Percentiles rank a stretch among this genome's conserved stretches.
Evolutionary conservation across 2,329 filamentous ascomycete species (phyloP).

Genomic region (Rhinocladiella mackenziei): DNA sequence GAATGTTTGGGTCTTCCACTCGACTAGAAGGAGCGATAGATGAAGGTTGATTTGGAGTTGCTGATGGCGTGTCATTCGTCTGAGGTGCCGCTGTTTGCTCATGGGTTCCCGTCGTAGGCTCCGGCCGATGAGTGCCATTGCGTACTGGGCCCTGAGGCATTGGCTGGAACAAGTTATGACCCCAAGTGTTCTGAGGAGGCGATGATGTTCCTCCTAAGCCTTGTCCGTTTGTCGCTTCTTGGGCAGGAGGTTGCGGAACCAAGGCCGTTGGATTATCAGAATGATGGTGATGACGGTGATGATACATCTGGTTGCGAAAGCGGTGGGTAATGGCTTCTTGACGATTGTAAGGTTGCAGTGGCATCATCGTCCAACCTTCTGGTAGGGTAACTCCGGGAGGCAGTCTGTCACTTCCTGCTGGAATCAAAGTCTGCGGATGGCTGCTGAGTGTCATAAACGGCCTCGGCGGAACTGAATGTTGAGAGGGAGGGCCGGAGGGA

Average conservation of each 20-base stretch:
- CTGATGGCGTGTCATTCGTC: constrained; percentile 3
- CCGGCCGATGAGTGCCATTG: not conserved
- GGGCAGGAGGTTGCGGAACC: not conserved
- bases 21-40: too few relatives aligned
- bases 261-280: not conserved
- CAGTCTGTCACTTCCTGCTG: constrained; percentile 44
- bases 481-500: too few relatives aligned
- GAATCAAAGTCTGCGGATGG: constrained; percentile 34
- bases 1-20: too few relatives aligned
- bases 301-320: too few relatives aligned
- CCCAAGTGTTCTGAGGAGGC: too few relatives aligned
- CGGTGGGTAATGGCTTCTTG: too few relatives aligned
- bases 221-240: too few relatives aligned
- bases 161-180: too few relatives aligned
- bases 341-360: constrained; percentile 37
- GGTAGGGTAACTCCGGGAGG: constrained; percentile 51
- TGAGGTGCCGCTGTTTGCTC: constrained; percentile 4
- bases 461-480: constrained; percentile 30
- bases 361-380: constrained; percentile 50
- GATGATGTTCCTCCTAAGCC: too few relatives aligned
- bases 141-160: too few relatives aligned
- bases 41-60: too few relatives aligned
- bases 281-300: not conserved
- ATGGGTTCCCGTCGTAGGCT: not conserved
- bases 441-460: too few relatives aligned